phyloP scores from a whole-genome alignment of 176 grass and related monocot species.

The Poa pratensis region DNA sequence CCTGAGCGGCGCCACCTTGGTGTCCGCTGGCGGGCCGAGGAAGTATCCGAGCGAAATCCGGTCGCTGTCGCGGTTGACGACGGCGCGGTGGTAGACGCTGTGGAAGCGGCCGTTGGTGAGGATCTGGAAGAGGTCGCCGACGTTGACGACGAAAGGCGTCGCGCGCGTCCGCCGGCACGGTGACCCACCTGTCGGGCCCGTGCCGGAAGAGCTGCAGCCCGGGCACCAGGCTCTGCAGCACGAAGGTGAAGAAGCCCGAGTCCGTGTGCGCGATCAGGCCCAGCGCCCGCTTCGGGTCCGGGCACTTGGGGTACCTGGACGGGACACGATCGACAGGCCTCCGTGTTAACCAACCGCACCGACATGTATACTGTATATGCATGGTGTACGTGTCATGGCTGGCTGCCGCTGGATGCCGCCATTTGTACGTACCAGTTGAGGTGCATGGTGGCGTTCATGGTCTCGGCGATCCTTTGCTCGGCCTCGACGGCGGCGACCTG shows the following conservation, averaged over 20 bases:
- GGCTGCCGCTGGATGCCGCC: neutral
- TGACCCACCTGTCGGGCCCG: slow-evolving; percentile 67
- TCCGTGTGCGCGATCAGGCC: slow-evolving; percentile 94
- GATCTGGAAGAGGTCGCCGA: slow-evolving; percentile 92
- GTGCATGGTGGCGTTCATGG: slow-evolving; percentile 60
- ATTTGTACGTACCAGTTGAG: slow-evolving; percentile 57
- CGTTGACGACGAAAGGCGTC: slow-evolving; percentile 77
- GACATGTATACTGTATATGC: neutral
- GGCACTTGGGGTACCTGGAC: slow-evolving; percentile 80
- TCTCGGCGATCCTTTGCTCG: slow-evolving; percentile 42
- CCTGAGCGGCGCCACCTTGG: slow-evolving; percentile 63
- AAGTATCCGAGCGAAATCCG: slow-evolving; percentile 82
- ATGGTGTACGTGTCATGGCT: neutral
- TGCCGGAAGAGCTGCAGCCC: slow-evolving; percentile 85
- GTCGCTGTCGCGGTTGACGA: slow-evolving; percentile 73
- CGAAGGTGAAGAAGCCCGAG: slow-evolving; percentile 90
- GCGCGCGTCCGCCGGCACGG: slow-evolving; percentile 56
- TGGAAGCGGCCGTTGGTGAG: slow-evolving; percentile 85
- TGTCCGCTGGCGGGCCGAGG: slow-evolving; percentile 58
- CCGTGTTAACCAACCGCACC: slow-evolving; percentile 4
- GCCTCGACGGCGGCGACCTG: slow-evolving; percentile 49
- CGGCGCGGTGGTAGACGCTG: slow-evolving; percentile 87
- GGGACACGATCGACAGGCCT: neutral
- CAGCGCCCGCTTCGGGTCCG: slow-evolving; percentile 82
- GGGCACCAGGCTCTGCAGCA: slow-evolving; percentile 80